phyloP scores from a whole-genome alignment of 352 stramenopile species.

The Globisporangium paddicum region DNA sequence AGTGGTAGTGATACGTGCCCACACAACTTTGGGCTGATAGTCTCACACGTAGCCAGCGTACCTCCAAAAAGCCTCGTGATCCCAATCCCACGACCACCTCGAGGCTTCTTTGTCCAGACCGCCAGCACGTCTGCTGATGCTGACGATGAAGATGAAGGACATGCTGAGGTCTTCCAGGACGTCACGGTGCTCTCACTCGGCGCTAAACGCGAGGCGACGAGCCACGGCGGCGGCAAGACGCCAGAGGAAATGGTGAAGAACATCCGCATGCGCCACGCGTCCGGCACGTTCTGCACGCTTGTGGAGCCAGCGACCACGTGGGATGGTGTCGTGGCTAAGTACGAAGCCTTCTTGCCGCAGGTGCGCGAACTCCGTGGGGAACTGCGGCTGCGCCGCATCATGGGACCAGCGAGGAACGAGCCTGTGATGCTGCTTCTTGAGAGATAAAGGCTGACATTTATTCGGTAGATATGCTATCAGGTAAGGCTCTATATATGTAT shows the following conservation, averaged over 20 bases:
- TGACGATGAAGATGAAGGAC: background rate
- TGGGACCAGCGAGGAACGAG: slow-evolving; percentile 40
- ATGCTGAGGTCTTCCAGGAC: slow-evolving; percentile 52
- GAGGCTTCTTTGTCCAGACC: slow-evolving; percentile 4
- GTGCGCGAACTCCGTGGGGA: slow-evolving; percentile 42
- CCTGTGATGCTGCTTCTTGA: slow-evolving; percentile 41
- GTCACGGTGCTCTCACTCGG: slow-evolving; percentile 59
- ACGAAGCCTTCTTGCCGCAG: slow-evolving; percentile 33
- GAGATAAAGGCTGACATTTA: slow-evolving; percentile 13
- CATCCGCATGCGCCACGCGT: slow-evolving; percentile 84
- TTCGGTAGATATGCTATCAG: background rate
- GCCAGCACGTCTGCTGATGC: background rate
- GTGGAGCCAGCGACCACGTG: slow-evolving; percentile 48
- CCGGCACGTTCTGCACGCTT: slow-evolving; percentile 73
- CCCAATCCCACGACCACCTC: slow-evolving; percentile 35
- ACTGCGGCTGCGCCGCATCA: slow-evolving; percentile 50
- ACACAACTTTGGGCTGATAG: slow-evolving; percentile 62
- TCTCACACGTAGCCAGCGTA: slow-evolving; percentile 24
- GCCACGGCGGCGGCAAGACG: slow-evolving; percentile 67
- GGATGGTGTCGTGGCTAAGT: slow-evolving; percentile 33
- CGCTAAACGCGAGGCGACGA: slow-evolving; percentile 51
- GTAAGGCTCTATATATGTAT: background rate
- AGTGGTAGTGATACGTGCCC: background rate
- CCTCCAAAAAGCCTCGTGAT: slow-evolving; percentile 29
- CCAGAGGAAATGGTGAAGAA: slow-evolving; percentile 80